Base-by-base conservation (phyloP, 2,329 filamentous ascomycete genomes). In the Aspergillus aculeatinus region DNA sequence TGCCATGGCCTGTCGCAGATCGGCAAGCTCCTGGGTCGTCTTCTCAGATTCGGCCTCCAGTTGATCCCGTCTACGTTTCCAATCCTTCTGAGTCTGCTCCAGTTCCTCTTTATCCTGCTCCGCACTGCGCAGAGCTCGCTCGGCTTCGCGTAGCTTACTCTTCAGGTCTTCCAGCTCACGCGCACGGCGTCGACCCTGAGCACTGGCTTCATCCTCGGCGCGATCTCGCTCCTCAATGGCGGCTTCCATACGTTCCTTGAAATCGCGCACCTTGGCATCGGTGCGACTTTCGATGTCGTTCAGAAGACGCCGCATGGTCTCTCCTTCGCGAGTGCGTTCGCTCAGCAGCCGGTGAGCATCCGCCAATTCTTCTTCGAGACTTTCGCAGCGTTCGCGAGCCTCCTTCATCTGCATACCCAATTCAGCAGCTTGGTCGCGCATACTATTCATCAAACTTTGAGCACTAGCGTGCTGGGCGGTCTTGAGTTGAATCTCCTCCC, bases 201-300 rank as follows among this genome's bases (percentile, higher is more conserved):
- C 89, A 69, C 87, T 91, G 2, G 92, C 88, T 77, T 98, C 93
- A 63, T 98, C 93, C 76, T 99, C 94, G 2, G 92, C 88, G 2
- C 92, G 87, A 73, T 99, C 95, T 19, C 95, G 87, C 75, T 99
- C 95, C 73, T 97, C 93, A n/a, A 96, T 84, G 0, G 93, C 93
- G 1, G 90, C 83, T 70, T 98, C 94, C 83, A 98, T 89, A 2
- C 89, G 87, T 60, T 91, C 87, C 57, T 91, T 89, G 87, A 96
- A 95, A 65, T 98, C 94, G 29, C 91, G 87, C 19, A 96, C 85
- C 70, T 92, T 90, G 61, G 82, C 81, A 65, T 98, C 93, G 1
- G 93, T 88, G 10, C 91, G 85, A 61, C 89, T 86, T 73, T 98
- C 92, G 9, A 93, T 91, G 65, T 98, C 94, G 16, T 89, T 88